Conservation (phyloP, 495 filamentous ascomycete species). For the Talaromyces wortmannii region DNA sequence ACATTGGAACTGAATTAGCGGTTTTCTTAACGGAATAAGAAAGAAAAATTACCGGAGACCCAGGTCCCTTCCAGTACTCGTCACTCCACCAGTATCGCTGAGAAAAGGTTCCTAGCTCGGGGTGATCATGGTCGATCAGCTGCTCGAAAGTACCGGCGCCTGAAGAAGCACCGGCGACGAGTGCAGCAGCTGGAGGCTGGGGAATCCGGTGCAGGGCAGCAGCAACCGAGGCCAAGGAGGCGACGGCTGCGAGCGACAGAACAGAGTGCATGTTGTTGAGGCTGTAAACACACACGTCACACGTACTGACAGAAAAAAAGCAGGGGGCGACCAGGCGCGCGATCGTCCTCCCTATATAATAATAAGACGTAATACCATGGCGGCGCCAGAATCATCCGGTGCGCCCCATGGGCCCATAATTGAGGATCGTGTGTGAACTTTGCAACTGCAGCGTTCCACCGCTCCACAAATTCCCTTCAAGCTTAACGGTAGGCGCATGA, state of each 20-base stretch:
- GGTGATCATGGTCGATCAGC: slow-evolving; percentile 46
- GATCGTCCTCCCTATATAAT: too few species aligned
- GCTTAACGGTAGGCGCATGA: background rate
- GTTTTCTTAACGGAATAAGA: background rate
- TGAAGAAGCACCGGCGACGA: background rate
- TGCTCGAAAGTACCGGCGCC: slow-evolving; percentile 34
- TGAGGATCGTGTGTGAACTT: too few species aligned
- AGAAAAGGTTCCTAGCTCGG: slow-evolving; percentile 44
- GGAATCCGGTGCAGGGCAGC: background rate
- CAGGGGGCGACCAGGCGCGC: background rate
- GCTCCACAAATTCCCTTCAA: background rate
- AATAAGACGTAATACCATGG: too few species aligned
- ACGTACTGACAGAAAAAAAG: background rate
- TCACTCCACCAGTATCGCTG: slow-evolving; percentile 47
- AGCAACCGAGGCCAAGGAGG: background rate
- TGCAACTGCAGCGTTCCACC: too few species aligned
- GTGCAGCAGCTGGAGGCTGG: background rate
- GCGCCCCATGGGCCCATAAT: too few species aligned
- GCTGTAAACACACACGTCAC: background rate
- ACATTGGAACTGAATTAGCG: slow-evolving; percentile 6
- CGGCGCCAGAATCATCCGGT: too few species aligned
- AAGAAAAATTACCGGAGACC: slow-evolving; percentile 36
- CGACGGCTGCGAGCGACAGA: background rate
- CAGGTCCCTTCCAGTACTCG: slow-evolving; percentile 43
- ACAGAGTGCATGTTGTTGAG: background rate